These are phyloP conservation scores for Amorphotheca resinae DNA, from an alignment of 495 filamentous ascomycete genomes.

Conservation along the genomic window DNA sequence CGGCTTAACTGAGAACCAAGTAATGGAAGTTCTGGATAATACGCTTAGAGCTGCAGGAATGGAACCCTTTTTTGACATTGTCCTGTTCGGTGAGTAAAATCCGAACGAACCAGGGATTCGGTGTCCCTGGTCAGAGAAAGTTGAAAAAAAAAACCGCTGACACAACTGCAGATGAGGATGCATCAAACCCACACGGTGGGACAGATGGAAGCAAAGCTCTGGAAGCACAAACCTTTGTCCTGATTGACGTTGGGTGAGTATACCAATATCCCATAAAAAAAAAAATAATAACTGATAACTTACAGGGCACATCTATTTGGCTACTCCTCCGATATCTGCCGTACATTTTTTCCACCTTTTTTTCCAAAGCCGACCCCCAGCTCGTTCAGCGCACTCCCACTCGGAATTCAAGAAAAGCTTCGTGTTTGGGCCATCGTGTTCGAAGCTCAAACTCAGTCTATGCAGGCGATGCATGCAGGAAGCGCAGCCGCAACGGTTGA, in stretches of 20 bases:
- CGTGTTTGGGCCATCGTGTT: conserved; percentile 39
- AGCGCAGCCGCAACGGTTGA: conserved; percentile 37
- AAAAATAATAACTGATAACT: not conserved
- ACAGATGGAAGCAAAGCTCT: conserved; percentile 35
- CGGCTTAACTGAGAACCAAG: conserved; percentile 38
- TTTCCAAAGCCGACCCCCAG: conserved; percentile 18
- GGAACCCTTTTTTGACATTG: conserved; percentile 43
- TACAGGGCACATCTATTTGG: conserved; percentile 38
- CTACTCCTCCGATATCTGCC: conserved; percentile 45
- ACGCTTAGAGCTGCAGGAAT: conserved; percentile 34
- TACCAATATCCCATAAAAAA: not conserved
- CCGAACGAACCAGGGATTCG: too few relatives aligned
- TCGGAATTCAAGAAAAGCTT: conserved; percentile 32
- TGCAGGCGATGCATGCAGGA: conserved; percentile 29
- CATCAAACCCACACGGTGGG: conserved; percentile 40
- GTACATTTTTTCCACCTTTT: conserved; percentile 20
- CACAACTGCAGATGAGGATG: conserved; percentile 30
- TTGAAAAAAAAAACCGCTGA: not conserved
- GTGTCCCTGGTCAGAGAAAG: too few relatives aligned
- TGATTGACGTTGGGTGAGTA: conserved; percentile 42
- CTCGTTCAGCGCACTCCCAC: conserved; percentile 7
- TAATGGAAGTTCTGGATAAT: conserved; percentile 34
- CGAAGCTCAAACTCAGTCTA: conserved; percentile 36
- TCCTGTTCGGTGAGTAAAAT: conserved; percentile 31
- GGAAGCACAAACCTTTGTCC: conserved; percentile 35